Evolutionary conservation across 495 filamentous ascomycete species (phyloP).

Genomic region (Aspergillus asperescens): DNA sequence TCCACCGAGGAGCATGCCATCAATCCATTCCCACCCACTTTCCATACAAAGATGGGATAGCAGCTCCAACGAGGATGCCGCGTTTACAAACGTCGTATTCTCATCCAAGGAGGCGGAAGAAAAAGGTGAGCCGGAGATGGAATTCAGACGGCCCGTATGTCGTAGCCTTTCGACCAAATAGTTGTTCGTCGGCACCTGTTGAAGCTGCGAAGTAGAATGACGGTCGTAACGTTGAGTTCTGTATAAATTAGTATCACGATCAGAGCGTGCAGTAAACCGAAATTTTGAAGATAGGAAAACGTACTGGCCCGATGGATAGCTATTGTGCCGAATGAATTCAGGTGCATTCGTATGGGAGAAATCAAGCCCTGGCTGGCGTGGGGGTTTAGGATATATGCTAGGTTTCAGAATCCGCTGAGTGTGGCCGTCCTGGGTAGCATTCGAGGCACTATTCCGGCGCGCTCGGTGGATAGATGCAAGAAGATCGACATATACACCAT

Average conservation of each 20-base stretch:
- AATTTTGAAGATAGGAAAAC: conserved; percentile 17
- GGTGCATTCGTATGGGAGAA: conserved; percentile 29
- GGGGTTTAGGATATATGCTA: conserved; percentile 60
- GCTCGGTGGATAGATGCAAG: conserved; percentile 67
- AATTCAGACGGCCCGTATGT: conserved; percentile 28
- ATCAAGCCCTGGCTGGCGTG: conserved; percentile 47
- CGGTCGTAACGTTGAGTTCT: conserved; percentile 22
- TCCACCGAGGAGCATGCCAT: conserved; percentile 89
- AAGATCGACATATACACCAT: conserved; percentile 82
- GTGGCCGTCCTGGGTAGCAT: conserved; percentile 28
- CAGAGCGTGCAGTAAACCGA: conserved; percentile 10
- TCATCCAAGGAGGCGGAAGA: conserved; percentile 29
- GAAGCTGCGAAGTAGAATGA: conserved; percentile 27
- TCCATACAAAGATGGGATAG: conserved; percentile 77
- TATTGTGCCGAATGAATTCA: conserved; percentile 38
- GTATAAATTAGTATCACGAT: conserved; percentile 12
- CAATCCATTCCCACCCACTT: conserved; percentile 88
- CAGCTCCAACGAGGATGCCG: conserved; percentile 69
- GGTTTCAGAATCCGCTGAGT: conserved; percentile 43
- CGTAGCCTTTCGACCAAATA: conserved; percentile 28
- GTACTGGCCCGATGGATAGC: conserved; percentile 38
- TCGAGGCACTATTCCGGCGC: conserved; percentile 40
- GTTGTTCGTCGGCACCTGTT: conserved; percentile 24
- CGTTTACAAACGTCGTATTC: conserved; percentile 38
- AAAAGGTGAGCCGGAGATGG: conserved; percentile 34